Conservation (phyloP, 768 basidiomycete genomes). For the Lactifluus pinguis region DNA sequence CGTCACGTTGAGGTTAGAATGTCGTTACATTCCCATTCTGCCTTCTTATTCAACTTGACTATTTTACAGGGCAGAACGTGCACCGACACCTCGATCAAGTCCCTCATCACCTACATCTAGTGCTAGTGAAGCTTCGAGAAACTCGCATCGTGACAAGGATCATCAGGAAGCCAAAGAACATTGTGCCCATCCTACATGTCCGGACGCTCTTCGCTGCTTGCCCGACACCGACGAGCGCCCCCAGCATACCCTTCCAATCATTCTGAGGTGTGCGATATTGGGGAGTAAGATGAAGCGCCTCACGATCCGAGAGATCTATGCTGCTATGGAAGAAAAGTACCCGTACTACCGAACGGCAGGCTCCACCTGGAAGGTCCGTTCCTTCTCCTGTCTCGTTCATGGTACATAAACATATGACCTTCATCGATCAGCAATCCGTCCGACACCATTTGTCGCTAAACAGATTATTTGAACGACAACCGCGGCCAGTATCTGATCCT, state of each 20-base stretch:
- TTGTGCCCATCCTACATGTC: constrained; percentile 65
- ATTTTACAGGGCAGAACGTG: constrained; percentile 4
- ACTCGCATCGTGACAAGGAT: background rate
- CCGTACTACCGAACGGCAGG: constrained; percentile 74
- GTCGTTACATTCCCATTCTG: background rate
- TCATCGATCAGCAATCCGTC: constrained; percentile 62
- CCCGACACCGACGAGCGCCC: constrained; percentile 73
- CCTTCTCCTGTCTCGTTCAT: background rate
- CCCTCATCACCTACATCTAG: constrained; percentile 13
- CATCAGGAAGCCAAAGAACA: constrained; percentile 32
- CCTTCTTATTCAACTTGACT: background rate
- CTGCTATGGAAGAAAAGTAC: constrained; percentile 81
- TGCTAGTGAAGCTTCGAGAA: background rate
- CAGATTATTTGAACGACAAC: constrained; percentile 73
- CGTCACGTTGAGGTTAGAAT: constrained; percentile 3
- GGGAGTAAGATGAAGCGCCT: constrained; percentile 67
- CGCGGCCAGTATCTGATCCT: constrained; percentile 74
- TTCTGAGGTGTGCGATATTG: constrained; percentile 75
- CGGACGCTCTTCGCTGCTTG: constrained; percentile 66
- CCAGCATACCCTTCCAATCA: constrained; percentile 78
- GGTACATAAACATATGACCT: background rate
- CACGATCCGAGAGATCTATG: constrained; percentile 80
- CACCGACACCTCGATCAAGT: constrained; percentile 8
- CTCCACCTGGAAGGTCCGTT: constrained; percentile 72
- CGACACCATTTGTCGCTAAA: constrained; percentile 79